Base-by-base conservation (phyloP, 495 filamentous ascomycete genomes). In the Xylaria acuta region DNA sequence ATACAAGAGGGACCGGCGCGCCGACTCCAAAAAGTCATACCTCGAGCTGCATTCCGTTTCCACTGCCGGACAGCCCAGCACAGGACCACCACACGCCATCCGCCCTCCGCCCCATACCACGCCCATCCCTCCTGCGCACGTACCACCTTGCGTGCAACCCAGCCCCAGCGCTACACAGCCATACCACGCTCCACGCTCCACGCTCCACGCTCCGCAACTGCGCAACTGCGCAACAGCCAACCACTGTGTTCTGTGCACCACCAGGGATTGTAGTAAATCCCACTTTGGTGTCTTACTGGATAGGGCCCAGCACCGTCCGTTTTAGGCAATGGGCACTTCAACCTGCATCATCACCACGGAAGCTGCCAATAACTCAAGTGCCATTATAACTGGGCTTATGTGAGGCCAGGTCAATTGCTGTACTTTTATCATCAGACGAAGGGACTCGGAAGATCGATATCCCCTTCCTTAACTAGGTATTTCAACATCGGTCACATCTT, bases 1-100 rank as follows among this genome's bases (percentile, higher is more conserved):
- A 73, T 73, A 73, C 71, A 73, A 73, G 71, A 73, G 71, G 71
- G 64, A 67, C 71, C 64, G 56, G 56, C 64, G 71, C 71, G 71
- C 71, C 71, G 71, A 73, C 64, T 73, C 71, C 64, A 62, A 73
- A 72, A 73, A 69, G 54, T 69, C 62, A 68, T 65, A 73, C 71
- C 70, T 69, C 63, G 64, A 69, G 64, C 71, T 73, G 71, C 71
- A 73, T 73, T 72, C 54, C 71, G 71, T 69, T 73, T 66, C 71
- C 71, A 73, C 71, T 73, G 64, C 71, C 71, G 53, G 53, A 41
- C 51, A 45, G 59, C 43, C 58, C 51, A 38, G 49, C 36, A 53
- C 32, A 63, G 9, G 2, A 53, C 45, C 18, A 47, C 64, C 64
- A 67, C 25, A 54, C 27, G 53, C 53, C 53, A 56, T 30, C 53